phyloP scores from a whole-genome alignment of 352 stramenopile genomes.

The Lagenidium giganteum region DNA sequence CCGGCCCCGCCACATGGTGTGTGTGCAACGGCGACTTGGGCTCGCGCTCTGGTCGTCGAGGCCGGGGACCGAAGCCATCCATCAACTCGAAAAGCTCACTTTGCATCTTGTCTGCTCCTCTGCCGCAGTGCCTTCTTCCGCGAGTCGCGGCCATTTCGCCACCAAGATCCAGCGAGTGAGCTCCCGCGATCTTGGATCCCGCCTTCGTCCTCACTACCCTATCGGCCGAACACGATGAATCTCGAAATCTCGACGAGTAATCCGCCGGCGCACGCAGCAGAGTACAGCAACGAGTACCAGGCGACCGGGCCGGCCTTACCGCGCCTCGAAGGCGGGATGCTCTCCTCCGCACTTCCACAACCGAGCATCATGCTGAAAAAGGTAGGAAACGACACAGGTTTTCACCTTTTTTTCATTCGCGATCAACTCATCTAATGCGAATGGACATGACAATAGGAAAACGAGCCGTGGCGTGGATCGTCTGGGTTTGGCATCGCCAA shows the following conservation, averaged over 20 bases:
- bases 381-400: slow-evolving; percentile 1
- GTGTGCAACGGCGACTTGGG: too few relatives aligned
- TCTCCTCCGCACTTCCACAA: slow-evolving; percentile 7
- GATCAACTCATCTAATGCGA: too few relatives aligned
- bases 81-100: too few relatives aligned
- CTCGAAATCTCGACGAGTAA: slow-evolving; percentile 25
- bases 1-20: too few relatives aligned
- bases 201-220: background rate
- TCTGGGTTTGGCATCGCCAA: slow-evolving; percentile 75
- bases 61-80: too few relatives aligned
- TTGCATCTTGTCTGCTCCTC: slow-evolving; percentile 12
- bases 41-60: too few relatives aligned
- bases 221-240: slow-evolving; percentile 23
- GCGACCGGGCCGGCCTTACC: background rate
- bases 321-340: background rate
- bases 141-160: slow-evolving; percentile 5
- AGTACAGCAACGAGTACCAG: slow-evolving; percentile 4
- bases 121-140: background rate
- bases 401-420: too few relatives aligned
- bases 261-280: background rate
- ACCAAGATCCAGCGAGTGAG: slow-evolving; percentile 17
- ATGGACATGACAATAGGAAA: too few relatives aligned
- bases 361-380: slow-evolving; percentile 12
- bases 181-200: background rate
- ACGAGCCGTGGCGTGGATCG: slow-evolving; percentile 59